Conservation (phyloP, 495 filamentous ascomycete genomes). For the Xylaria cubensis region DNA sequence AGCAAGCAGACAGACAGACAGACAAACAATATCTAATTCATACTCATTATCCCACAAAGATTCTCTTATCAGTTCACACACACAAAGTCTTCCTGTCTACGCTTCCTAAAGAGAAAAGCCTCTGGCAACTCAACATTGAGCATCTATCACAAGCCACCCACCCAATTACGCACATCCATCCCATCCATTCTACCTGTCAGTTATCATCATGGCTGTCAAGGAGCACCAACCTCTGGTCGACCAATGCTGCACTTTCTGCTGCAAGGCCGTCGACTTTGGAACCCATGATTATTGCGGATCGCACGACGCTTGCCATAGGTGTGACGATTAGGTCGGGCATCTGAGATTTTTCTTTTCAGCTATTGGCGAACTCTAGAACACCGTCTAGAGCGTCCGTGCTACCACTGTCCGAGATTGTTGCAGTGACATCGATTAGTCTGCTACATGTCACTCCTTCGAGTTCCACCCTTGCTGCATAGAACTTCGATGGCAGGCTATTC, state of each 20-base stretch:
- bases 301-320: constrained; percentile 51
- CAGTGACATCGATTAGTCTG: constrained; percentile 17
- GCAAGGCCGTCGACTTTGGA: constrained; percentile 59
- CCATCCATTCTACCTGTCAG: neutral
- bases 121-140: neutral
- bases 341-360: constrained; percentile 29
- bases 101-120: neutral
- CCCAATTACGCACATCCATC: neutral
- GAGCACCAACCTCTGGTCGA: constrained; percentile 55
- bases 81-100: neutral
- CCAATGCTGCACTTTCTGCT: constrained; percentile 60
- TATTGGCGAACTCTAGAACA: constrained; percentile 27
- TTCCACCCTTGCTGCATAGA: neutral
- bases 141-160: constrained; percentile 11
- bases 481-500: neutral
- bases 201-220: constrained; percentile 53
- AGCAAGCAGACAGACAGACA: neutral
- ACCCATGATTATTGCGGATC: constrained; percentile 59
- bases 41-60: neutral
- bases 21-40: neutral
- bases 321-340: constrained; percentile 47
- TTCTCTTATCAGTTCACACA: neutral
- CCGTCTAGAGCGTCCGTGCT: constrained; percentile 25
- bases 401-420: constrained; percentile 30
- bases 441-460: constrained; percentile 18